Evolutionary conservation across 129 eudicot species (phyloP), one percentile per base, ranked within the genome.

Genomic region (Arctium lappa): DNA sequence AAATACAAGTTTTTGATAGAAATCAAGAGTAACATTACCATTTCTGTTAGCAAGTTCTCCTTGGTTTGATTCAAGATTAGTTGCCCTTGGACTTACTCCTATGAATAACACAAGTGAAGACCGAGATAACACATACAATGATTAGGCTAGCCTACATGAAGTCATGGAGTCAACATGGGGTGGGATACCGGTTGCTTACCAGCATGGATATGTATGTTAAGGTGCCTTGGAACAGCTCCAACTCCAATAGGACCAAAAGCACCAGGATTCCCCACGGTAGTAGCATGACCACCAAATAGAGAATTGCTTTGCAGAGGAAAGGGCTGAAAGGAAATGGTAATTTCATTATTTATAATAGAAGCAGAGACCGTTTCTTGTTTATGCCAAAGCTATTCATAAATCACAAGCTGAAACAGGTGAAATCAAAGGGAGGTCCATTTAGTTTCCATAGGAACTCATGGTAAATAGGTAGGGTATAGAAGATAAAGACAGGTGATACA

Each of bases 151-250:
- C 22, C 30, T 31, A 68, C 48, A 46, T 80, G 71, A 73, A 60
- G 73, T 38, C 30, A 48, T 79, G 69, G 69, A 69, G 76, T 42
- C 46, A 8, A 39, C 48, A 70, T 30, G 46, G 50, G 32, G 66
- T 69, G 22, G 75, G 50, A 40, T 71, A 18, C 15, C 5, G 75
- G 32, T 77, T 39, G 34, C 85, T 80, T 80, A 93, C 99, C 97
- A 63, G 97, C 83, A 87, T 93, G 98, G 37, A 96, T 90, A 81
- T 93, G 99, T 78, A 96, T 91, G 84, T 96, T 96, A 69, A 96
- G 88, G 87, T 96, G 87, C 86, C 97, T 89, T 46, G 97, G 89
- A 69, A 84, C 84, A 56, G 79, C 79, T 75, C 92, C 97, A 84
- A 85, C 76, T 77, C 91, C 94, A 79, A 88, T 72, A 69, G 95